Percentiles rank a stretch among this genome's conserved stretches.
Evolutionary conservation across 1,284 basidiomycete genomes (phyloP).

Genomic region (Fomitopsis pinicola): DNA sequence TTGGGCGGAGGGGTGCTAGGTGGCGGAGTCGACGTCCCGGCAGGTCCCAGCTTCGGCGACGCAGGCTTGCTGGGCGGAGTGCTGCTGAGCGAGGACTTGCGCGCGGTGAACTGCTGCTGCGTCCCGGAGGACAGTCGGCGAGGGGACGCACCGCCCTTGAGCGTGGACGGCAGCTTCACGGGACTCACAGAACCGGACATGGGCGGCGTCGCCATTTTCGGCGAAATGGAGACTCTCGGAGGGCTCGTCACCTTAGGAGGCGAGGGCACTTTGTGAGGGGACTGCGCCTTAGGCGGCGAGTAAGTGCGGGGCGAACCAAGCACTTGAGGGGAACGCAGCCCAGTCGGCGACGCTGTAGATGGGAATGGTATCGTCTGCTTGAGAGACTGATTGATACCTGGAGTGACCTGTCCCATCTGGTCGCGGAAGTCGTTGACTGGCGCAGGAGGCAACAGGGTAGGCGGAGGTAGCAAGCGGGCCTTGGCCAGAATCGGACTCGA

Average conservation of each 20-base stretch:
- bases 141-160: constrained; percentile 7
- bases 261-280: constrained; percentile 15
- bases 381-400: constrained; percentile 13
- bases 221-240: constrained; percentile 11
- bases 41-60: constrained; percentile 21
- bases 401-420: constrained; percentile 19
- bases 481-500: constrained; percentile 3
- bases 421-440: constrained; percentile 21
- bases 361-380: constrained; percentile 25
- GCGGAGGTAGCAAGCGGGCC: not conserved
- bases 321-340: constrained; percentile 28
- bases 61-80: constrained; percentile 12
- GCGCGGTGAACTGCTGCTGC: constrained; percentile 11
- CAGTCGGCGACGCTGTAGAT: constrained; percentile 26
- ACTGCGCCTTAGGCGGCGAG: constrained; percentile 23
- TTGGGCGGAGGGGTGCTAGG: constrained; percentile 23
- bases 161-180: constrained; percentile 10
- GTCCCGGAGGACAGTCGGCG: constrained; percentile 15
- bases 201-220: constrained; percentile 8
- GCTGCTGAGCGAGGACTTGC: constrained; percentile 15
- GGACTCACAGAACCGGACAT: constrained; percentile 6
- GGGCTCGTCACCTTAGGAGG: constrained; percentile 11
- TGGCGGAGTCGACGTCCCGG: constrained; percentile 14
- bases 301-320: constrained; percentile 29
- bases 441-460: constrained; percentile 22